Conservation (phyloP, 2,329 filamentous ascomycete species). For the Talaromyces islandicus region DNA sequence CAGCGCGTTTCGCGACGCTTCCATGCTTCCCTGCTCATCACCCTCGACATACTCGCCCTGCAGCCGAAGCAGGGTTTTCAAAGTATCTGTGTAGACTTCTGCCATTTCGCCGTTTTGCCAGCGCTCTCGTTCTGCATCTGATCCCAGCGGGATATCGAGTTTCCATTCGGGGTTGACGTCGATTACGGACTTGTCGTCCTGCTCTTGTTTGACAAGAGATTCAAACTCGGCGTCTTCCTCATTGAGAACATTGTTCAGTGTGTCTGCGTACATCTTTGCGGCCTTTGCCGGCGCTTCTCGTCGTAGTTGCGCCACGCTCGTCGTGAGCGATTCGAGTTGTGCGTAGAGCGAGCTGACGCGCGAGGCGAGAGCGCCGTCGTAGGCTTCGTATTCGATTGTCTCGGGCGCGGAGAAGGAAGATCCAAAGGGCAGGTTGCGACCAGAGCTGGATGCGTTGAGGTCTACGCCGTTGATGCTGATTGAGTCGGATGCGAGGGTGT, state of each 20-base stretch:
- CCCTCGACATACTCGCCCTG: slow-evolving; percentile 28
- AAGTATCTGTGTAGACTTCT: slow-evolving; percentile 35
- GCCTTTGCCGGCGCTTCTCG: slow-evolving; percentile 39
- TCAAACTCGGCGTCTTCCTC: slow-evolving; percentile 47
- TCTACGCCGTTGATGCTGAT: slow-evolving; percentile 46
- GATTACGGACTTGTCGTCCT: neutral
- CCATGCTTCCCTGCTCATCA: slow-evolving; percentile 13
- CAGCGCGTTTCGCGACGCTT: slow-evolving; percentile 25
- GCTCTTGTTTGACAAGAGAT: slow-evolving; percentile 26
- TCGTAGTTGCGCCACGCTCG: slow-evolving; percentile 41
- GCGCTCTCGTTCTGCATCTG: slow-evolving; percentile 27
- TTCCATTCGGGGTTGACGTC: slow-evolving; percentile 20
- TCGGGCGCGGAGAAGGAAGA: slow-evolving; percentile 32
- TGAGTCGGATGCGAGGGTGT: slow-evolving; percentile 37
- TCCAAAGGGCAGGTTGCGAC: slow-evolving; percentile 22
- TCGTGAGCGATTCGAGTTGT: slow-evolving; percentile 43
- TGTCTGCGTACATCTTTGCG: slow-evolving; percentile 32
- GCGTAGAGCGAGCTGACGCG: slow-evolving; percentile 41
- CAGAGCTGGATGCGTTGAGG: slow-evolving; percentile 12
- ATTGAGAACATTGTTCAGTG: slow-evolving; percentile 27
- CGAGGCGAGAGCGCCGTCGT: slow-evolving; percentile 38
- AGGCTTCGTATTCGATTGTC: slow-evolving; percentile 43
- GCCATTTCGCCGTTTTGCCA: slow-evolving; percentile 38
- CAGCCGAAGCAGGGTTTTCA: slow-evolving; percentile 32
- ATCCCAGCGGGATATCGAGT: slow-evolving; percentile 27